A percentile compares a stretch with the other conserved stretches of the same genome.
These are phyloP conservation scores for Atkinsonella texensis DNA, from an alignment of 2,329 filamentous ascomycete species.

Conservation along the genomic window DNA sequence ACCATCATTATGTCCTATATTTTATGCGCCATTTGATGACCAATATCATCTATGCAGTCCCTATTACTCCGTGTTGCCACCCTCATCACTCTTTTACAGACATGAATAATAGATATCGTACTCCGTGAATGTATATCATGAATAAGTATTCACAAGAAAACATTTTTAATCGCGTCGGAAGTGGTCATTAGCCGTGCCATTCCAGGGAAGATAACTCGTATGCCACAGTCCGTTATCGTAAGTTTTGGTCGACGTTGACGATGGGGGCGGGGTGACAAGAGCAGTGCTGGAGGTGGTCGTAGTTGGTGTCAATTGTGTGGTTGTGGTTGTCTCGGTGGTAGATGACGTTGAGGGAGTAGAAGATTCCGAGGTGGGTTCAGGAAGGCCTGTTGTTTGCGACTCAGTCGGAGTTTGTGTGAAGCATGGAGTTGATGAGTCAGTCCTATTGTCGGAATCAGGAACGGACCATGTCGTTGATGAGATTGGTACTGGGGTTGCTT, in stretches of 20 bases:
- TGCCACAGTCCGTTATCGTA: conserved; percentile 34
- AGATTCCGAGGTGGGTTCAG: neutral
- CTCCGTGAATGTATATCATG: neutral
- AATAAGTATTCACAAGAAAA: neutral
- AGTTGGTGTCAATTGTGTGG: neutral
- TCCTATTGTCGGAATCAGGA: conserved; percentile 3
- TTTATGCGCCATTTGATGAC: neutral
- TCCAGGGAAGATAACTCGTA: conserved; percentile 33
- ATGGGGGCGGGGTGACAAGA: conserved; percentile 1
- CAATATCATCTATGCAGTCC: neutral
- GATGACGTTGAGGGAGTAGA: neutral
- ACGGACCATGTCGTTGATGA: conserved; percentile 2
- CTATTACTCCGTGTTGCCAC: neutral
- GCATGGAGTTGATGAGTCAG: neutral
- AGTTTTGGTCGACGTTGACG: conserved; percentile 15
- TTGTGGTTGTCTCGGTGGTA: neutral
- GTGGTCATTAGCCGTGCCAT: conserved; percentile 18
- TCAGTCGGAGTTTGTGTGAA: neutral
- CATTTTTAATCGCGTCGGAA: neutral
- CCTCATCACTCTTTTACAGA: neutral
- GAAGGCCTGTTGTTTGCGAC: neutral
- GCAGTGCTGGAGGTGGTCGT: conserved; percentile 5
- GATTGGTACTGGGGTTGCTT: neutral
- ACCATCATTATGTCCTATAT: neutral
- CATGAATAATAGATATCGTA: neutral